These are phyloP conservation scores for Kodamaea lidongshanica DNA, from an alignment of 805 yeast genomes.

Conservation along the genomic window DNA sequence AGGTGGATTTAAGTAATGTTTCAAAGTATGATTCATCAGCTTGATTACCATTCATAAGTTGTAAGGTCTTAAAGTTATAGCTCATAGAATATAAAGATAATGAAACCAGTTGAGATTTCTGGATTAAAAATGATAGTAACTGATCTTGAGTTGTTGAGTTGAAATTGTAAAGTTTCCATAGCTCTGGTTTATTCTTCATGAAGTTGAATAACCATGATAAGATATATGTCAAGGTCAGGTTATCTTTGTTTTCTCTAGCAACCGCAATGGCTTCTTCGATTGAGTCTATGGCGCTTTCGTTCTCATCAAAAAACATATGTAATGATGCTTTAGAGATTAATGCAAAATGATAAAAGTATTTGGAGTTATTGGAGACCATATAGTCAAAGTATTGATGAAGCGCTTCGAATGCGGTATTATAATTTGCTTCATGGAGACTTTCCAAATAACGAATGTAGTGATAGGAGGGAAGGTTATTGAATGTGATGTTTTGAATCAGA, in stretches of 20 bases:
- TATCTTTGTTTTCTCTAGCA: conserved; percentile 80
- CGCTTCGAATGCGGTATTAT: conserved; percentile 47
- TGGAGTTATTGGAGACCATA: conserved; percentile 60
- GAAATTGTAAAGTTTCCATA: conserved; percentile 41
- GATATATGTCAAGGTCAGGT: conserved; percentile 62
- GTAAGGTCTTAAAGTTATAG: conserved; percentile 58
- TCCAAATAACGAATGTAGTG: conserved; percentile 59
- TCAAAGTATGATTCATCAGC: conserved; percentile 43
- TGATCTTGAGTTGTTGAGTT: conserved; percentile 55
- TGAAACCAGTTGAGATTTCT: conserved; percentile 47
- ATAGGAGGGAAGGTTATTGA: conserved; percentile 30
- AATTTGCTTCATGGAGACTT: conserved; percentile 52
- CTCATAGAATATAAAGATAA: conserved; percentile 51
- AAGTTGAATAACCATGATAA: conserved; percentile 71
- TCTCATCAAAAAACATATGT: conserved; percentile 62
- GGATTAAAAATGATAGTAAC: conserved; percentile 54
- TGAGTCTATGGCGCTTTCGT: conserved; percentile 65
- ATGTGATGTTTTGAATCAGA: conserved; percentile 26
- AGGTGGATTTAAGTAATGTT: conserved; percentile 51
- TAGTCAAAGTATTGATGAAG: conserved; percentile 66
- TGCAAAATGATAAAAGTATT: conserved; percentile 70
- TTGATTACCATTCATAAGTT: conserved; percentile 47
- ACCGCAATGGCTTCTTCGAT: conserved; percentile 83
- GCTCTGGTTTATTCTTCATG: conserved; percentile 59
- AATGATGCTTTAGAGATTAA: conserved; percentile 64